A percentile compares a stretch with the other conserved stretches of the same genome.
Conservation (phyloP, 2,329 filamentous ascomycete species). For the Neofusicoccum sp. region DNA sequence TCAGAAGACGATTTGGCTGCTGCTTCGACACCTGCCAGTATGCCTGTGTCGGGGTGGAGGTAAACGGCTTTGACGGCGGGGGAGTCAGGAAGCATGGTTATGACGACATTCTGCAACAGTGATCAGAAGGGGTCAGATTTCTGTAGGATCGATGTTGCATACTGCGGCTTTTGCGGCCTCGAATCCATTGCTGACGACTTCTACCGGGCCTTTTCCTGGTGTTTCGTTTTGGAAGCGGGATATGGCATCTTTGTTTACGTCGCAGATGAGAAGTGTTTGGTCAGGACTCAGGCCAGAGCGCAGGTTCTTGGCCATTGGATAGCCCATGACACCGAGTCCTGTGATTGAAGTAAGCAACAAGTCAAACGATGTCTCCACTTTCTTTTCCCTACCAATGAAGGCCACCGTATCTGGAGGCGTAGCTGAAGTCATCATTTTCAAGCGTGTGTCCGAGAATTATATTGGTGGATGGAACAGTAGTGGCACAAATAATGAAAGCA, state of each 20-base stretch:
- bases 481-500: too few relatives aligned
- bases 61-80: slow-evolving; percentile 55
- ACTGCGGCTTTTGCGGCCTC: slow-evolving; percentile 55
- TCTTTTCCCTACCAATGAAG: not conserved
- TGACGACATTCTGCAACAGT: slow-evolving; percentile 47
- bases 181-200: slow-evolving; percentile 46
- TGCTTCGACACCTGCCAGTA: slow-evolving; percentile 45
- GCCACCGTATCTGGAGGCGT: not conserved
- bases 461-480: not conserved
- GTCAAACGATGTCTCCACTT: too few relatives aligned
- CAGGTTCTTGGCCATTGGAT: slow-evolving; percentile 56
- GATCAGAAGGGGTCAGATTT: not conserved
- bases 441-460: not conserved
- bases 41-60: slow-evolving; percentile 46
- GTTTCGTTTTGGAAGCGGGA: slow-evolving; percentile 40
- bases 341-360: not conserved
- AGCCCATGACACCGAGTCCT: slow-evolving; percentile 59
- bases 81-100: slow-evolving; percentile 59
- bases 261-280: slow-evolving; percentile 46
- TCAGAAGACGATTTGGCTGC: not conserved
- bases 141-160: slow-evolving; percentile 29
- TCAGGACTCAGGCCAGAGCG: slow-evolving; percentile 47
- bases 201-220: slow-evolving; percentile 34
- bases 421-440: not conserved
- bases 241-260: slow-evolving; percentile 50